Evolutionary conservation across 352 stramenopile genomes (phyloP).

Genomic region (Thalassiosira allenii): DNA sequence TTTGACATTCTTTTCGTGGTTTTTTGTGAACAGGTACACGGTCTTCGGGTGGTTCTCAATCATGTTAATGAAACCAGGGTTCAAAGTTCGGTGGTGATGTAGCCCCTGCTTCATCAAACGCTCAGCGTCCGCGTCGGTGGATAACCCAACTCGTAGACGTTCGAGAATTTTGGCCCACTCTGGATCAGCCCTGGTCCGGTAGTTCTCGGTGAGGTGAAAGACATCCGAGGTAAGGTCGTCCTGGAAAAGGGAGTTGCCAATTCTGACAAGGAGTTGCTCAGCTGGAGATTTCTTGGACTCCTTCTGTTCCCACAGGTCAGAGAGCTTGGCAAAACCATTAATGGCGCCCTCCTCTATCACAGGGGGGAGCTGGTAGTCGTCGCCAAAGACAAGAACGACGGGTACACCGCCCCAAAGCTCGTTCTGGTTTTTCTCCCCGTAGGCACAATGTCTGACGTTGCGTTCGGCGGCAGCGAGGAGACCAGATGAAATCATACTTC

Average conservation of each 20-base stretch:
- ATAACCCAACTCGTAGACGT: background rate
- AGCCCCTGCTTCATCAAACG: background rate
- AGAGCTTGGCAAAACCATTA: background rate
- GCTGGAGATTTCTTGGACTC: background rate
- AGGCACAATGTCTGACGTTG: slow-evolving; percentile 8
- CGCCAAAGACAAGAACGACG: slow-evolving; percentile 24
- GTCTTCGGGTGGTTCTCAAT: slow-evolving; percentile 23
- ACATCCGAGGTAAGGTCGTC: slow-evolving; percentile 18
- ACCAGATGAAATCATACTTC: slow-evolving; percentile 11
- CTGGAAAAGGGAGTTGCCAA: slow-evolving; percentile 2
- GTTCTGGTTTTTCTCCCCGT: background rate
- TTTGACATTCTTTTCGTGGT: slow-evolving; percentile 15
- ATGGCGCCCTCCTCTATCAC: slow-evolving; percentile 13
- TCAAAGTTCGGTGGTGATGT: background rate
- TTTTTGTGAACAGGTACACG: slow-evolving; percentile 20
- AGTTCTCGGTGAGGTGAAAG: slow-evolving; percentile 34
- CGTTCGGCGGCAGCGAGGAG: slow-evolving; percentile 2
- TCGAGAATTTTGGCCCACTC: slow-evolving; percentile 9
- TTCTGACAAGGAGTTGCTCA: background rate
- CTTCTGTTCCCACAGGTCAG: background rate
- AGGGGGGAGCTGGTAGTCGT: slow-evolving; percentile 35
- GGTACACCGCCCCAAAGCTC: slow-evolving; percentile 20
- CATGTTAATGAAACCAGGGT: background rate
- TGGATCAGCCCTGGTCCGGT: background rate
- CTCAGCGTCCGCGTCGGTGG: slow-evolving; percentile 6